Percentiles rank a stretch among this genome's conserved stretches.
Evolutionary conservation across 1,284 basidiomycete genomes (phyloP).

Genomic region (Pisolithus thermaeus): DNA sequence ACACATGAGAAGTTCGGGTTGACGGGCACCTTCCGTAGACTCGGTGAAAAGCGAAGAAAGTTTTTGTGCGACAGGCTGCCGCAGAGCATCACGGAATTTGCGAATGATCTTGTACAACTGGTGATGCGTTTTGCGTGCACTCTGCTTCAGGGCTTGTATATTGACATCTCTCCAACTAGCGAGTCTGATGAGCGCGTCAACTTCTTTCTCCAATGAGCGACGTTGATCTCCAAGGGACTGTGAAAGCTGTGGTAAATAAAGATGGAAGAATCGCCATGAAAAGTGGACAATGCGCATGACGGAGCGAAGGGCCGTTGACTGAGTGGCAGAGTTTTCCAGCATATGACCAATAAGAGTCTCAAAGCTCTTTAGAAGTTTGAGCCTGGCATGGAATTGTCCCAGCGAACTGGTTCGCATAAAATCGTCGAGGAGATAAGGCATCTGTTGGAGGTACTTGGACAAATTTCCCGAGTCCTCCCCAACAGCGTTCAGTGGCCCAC

Average conservation of each 20-base stretch:
- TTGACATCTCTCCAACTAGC: slow-evolving; percentile 99
- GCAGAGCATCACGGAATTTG: slow-evolving; percentile 87
- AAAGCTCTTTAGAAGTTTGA: slow-evolving; percentile 72
- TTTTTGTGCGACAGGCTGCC: slow-evolving; percentile 57
- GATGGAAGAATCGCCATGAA: slow-evolving; percentile 61
- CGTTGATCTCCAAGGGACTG: slow-evolving; percentile 57
- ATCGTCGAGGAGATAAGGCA: slow-evolving; percentile 78
- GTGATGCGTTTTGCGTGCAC: slow-evolving; percentile 86
- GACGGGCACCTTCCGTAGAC: slow-evolving; percentile 27
- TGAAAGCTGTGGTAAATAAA: slow-evolving; percentile 53
- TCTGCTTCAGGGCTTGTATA: slow-evolving; percentile 89
- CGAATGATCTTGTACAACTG: slow-evolving; percentile 89
- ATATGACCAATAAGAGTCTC: slow-evolving; percentile 38
- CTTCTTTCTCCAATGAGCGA: slow-evolving; percentile 69
- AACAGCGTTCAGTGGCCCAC: slow-evolving; percentile 53
- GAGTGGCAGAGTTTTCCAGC: slow-evolving; percentile 15
- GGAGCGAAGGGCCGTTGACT: slow-evolving; percentile 36
- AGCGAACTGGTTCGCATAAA: slow-evolving; percentile 77
- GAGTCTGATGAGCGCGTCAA: slow-evolving; percentile 84
- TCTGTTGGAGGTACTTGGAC: slow-evolving; percentile 54
- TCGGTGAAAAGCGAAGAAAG: slow-evolving; percentile 37
- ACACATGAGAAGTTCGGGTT: slow-evolving; percentile 11
- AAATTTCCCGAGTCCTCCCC: slow-evolving; percentile 34
- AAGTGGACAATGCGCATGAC: slow-evolving; percentile 63
- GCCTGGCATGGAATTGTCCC: slow-evolving; percentile 75